phyloP scores from a whole-genome alignment of 75 land plant genomes.

The Gnetum montanum region DNA sequence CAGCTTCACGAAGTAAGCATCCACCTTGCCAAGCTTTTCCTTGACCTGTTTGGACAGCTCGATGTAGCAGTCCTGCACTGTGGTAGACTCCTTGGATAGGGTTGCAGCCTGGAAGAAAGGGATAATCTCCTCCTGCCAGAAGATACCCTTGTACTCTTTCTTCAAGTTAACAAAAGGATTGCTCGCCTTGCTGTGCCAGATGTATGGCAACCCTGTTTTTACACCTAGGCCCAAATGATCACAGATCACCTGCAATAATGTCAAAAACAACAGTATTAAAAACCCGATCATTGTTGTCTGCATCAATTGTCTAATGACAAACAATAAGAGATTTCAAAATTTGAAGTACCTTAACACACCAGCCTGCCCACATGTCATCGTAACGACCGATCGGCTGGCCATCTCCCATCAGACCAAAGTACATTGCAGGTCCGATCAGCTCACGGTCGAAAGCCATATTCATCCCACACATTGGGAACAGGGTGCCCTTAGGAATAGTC shows the following conservation, averaged over 20 bases:
- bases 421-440: constrained; percentile 82
- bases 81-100: constrained; percentile 31
- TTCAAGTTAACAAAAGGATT: constrained; percentile 58
- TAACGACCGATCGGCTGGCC: constrained; percentile 91
- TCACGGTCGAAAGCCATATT: constrained; percentile 71
- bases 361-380: constrained; percentile 96
- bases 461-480: constrained; percentile 93
- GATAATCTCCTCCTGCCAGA: constrained; percentile 61
- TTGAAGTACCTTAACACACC: constrained; percentile 92
- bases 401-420: constrained; percentile 91
- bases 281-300: not conserved
- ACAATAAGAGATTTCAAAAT: too few species aligned
- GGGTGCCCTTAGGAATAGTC: constrained; percentile 75
- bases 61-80: constrained; percentile 57
- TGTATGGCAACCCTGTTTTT: constrained; percentile 60
- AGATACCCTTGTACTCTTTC: constrained; percentile 62
- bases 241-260: constrained; percentile 35
- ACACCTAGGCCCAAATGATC: constrained; percentile 52
- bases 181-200: constrained; percentile 61
- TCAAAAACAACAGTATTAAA: not conserved
- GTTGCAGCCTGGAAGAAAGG: constrained; percentile 44
- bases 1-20: constrained; percentile 71
- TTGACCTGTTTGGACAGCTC: constrained; percentile 63
- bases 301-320: constrained; percentile 1
- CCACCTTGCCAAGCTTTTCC: constrained; percentile 44